Conservation (phyloP, 2,329 filamentous ascomycete species). For the Aphanocladium album region DNA sequence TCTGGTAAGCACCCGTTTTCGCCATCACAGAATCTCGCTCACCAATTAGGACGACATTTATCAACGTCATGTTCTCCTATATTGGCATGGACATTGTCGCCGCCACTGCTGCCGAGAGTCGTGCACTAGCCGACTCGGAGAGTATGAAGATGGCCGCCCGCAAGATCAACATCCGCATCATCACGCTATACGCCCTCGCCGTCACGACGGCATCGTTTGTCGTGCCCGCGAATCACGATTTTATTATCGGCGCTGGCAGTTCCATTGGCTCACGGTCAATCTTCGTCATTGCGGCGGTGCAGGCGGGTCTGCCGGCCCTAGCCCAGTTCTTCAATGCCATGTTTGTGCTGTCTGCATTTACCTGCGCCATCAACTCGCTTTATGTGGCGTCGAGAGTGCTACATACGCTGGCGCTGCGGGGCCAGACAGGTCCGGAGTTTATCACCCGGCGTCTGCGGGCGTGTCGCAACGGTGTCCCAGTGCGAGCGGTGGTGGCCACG, state of each 20-base stretch:
- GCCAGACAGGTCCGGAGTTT: conserved; percentile 35
- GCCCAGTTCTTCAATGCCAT: conserved; percentile 36
- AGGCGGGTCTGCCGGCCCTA: conserved; percentile 29
- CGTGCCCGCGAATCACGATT: conserved; percentile 32
- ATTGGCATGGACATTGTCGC: conserved; percentile 36
- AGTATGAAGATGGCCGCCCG: conserved; percentile 37
- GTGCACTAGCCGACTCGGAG: conserved; percentile 29
- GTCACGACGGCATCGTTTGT: conserved; percentile 27
- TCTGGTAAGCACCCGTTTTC: conserved; percentile 27
- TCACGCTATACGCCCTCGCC: conserved; percentile 23
- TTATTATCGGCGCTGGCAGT: conserved; percentile 34
- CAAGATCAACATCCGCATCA: conserved; percentile 33
- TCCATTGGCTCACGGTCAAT: conserved; percentile 28
- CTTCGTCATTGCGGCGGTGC: conserved; percentile 34
- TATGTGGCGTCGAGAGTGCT: conserved; percentile 33
- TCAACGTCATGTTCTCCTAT: conserved; percentile 33
- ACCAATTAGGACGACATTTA: conserved; percentile 29
- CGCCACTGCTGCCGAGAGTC: conserved; percentile 32
- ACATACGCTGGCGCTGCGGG: conserved; percentile 32
- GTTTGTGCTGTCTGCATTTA: conserved; percentile 33
- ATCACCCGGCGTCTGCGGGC: conserved; percentile 32
- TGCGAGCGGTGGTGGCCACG: conserved; percentile 35
- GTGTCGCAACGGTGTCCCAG: conserved; percentile 33
- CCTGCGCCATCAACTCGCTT: conserved; percentile 33
- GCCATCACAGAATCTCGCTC: background rate